Conservation (phyloP, 306 rosid species). For the Casuarina cunninghamiana region DNA sequence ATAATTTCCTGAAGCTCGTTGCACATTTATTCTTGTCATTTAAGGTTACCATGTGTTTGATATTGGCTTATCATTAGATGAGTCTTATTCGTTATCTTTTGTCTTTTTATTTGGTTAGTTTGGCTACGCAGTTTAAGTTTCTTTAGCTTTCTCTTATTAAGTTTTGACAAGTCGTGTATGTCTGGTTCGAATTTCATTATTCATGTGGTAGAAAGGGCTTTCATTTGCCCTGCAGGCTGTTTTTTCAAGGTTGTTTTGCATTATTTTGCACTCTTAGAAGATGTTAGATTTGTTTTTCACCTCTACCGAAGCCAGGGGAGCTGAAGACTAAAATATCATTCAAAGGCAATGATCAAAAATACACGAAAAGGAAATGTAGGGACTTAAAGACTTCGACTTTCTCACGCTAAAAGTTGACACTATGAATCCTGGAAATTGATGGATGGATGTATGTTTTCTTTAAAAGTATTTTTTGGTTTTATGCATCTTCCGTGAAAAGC, state of each 20-base stretch:
- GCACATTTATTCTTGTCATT: not conserved
- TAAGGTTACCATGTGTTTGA: not conserved
- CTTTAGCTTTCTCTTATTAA: not conserved
- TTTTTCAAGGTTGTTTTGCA: not conserved
- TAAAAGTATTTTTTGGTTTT: not conserved
- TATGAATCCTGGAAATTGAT: not conserved
- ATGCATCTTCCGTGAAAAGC: not conserved
- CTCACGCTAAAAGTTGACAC: not conserved
- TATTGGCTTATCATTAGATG: not conserved
- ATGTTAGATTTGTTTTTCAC: not conserved
- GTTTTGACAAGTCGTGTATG: not conserved
- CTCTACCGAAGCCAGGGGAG: not conserved
- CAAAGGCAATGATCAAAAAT: not conserved
- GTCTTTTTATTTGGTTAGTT: not conserved
- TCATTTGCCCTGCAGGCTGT: not conserved
- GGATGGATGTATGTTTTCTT: not conserved
- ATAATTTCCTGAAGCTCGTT: not conserved
- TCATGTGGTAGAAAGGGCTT: not conserved
- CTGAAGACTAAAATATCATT: not conserved
- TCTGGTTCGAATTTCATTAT: not conserved
- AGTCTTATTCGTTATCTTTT: not conserved
- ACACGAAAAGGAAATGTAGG: not conserved
- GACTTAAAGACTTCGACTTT: not conserved
- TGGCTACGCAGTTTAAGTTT: not conserved
- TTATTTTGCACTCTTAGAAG: not conserved